phyloP scores from a whole-genome alignment of 1,284 basidiomycete genomes.

The Marasmius tenuissimus region DNA sequence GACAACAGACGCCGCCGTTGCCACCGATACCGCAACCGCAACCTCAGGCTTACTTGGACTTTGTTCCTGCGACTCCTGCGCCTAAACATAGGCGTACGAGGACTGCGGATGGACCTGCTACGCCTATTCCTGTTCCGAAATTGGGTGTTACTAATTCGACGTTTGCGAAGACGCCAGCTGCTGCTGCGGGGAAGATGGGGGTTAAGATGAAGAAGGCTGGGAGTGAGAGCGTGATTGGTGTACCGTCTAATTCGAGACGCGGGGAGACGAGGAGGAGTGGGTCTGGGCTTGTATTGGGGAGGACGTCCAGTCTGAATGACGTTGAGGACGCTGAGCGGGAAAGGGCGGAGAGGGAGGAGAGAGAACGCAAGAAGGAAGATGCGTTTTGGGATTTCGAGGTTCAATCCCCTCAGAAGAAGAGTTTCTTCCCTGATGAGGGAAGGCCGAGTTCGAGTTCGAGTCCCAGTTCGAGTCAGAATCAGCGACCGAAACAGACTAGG shows the following conservation, averaged over 20 bases:
- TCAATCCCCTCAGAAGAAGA: neutral
- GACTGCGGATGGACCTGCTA: neutral
- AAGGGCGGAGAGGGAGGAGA: neutral
- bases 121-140: neutral
- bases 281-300: slow-evolving; percentile 13
- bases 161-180: neutral
- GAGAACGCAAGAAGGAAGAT: neutral
- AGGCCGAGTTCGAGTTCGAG: neutral
- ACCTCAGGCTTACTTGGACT: slow-evolving; percentile 50
- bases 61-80: slow-evolving; percentile 56
- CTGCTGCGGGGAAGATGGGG: too few species aligned
- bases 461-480: neutral
- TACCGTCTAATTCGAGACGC: neutral
- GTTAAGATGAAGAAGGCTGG: neutral
- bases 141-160: neutral
- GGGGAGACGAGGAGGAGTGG: slow-evolving; percentile 20
- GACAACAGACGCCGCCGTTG: neutral
- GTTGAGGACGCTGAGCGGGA: neutral
- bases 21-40: neutral
- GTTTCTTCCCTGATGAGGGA: slow-evolving; percentile 17
- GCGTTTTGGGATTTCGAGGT: neutral
- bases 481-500: slow-evolving; percentile 29
- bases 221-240: neutral
- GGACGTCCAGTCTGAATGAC: neutral
- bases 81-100: neutral